phyloP scores from a whole-genome alignment of 352 stramenopile genomes.

The Phytophthora quininea region DNA sequence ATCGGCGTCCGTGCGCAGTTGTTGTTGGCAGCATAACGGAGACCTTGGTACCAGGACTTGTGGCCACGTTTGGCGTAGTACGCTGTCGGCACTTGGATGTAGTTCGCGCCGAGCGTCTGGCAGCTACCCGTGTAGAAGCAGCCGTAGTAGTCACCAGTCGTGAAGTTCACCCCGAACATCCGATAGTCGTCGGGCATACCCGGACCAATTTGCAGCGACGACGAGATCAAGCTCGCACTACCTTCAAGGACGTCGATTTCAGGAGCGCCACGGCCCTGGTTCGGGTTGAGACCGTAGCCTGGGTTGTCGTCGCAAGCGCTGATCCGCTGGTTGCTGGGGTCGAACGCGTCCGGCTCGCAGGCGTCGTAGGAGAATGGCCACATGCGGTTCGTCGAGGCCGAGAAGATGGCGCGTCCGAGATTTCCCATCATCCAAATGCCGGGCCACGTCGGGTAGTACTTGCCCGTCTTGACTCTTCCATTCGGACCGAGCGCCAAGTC shows the following conservation, averaged over 20 bases:
- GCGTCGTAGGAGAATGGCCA: conserved; percentile 93
- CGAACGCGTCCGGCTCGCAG: conserved; percentile 53
- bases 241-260: conserved; percentile 94
- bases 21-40: conserved; percentile 60
- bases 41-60: conserved; percentile 49
- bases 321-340: conserved; percentile 38
- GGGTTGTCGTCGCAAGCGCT: conserved; percentile 84
- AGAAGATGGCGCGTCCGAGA: background rate
- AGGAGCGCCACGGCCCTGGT: conserved; percentile 79
- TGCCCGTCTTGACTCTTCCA: too few species aligned
- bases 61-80: conserved; percentile 31
- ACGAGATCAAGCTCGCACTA: conserved; percentile 61
- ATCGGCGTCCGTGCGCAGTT: conserved; percentile 33
- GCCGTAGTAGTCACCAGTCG: conserved; percentile 14
- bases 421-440: too few species aligned
- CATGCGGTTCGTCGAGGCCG: conserved; percentile 75
- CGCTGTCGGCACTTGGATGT: conserved; percentile 30
- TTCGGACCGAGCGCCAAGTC: too few species aligned
- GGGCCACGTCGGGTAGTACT: too few species aligned
- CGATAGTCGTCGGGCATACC: conserved; percentile 54
- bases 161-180: conserved; percentile 38
- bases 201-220: conserved; percentile 82
- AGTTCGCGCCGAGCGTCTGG: conserved; percentile 39
- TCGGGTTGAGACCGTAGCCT: conserved; percentile 87
- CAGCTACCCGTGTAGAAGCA: conserved; percentile 39